Evolutionary conservation across 495 filamentous ascomycete genomes (phyloP), one percentile per base, ranked within the genome.

Genomic region (Pyrenopolyporus hunteri): DNA sequence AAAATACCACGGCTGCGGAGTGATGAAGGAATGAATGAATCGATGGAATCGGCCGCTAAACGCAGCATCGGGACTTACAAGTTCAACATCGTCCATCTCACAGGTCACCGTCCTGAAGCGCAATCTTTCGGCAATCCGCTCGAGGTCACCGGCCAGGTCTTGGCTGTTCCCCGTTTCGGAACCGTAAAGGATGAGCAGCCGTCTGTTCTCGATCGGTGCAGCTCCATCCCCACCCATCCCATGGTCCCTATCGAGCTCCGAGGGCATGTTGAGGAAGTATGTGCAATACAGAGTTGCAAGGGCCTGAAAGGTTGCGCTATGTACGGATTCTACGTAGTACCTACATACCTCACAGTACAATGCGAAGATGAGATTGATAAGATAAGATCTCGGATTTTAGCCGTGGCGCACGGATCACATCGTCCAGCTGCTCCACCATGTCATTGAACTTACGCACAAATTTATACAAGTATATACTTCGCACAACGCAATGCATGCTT

Each of bases 91-190:
- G 68, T 97, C 86, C 81, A 97, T 82, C 64, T 91, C 88, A 31
- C 83, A 78, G 16, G 95, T 87, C 37, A 82, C 78, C 4, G 90
- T 89, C 46, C 77, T 66, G 70, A 97, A 97, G 66, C 85, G 90
- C 19, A 96, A 78, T 7, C 93, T 82, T 72, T 92, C 84, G 7
- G 83, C 73, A 63, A 89, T 63, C 19, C 85, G 80, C 14, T 87
- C 90, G 47, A 98, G 74, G 74, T 97, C 91, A 56, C 89, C 85
- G 2, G 95, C 92, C 36, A 91, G 83, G 63, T 98, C 94, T 67
- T 94, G 87, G 29, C 90, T 86, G 67, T 92, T 98, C 36, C 95
- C 94, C 0, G 92, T 97, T 75, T 99, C 95, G 13, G 92, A 91
- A 25, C 91, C 95, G 78, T 97, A 98, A 32, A 96, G 83, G 33